phyloP scores from a whole-genome alignment of 345 rosid species.

The Rhodamnia rubescens region DNA sequence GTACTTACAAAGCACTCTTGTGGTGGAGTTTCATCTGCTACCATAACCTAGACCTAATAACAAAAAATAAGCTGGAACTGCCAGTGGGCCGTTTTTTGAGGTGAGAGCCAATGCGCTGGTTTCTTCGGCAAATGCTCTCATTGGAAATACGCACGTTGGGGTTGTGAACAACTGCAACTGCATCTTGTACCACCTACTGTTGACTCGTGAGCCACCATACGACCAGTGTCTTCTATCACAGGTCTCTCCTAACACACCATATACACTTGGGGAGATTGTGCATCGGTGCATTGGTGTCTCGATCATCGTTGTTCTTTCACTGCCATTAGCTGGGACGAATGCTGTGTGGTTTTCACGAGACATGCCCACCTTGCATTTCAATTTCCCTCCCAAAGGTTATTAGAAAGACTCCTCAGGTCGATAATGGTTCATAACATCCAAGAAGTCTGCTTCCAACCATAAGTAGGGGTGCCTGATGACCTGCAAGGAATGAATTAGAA shows the following conservation, averaged over 20 bases:
- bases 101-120: not conserved
- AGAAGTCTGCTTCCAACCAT: not conserved
- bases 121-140: not conserved
- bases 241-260: not conserved
- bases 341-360: not conserved
- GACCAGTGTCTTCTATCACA: not conserved
- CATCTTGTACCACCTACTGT: not conserved
- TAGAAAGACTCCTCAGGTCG: not conserved
- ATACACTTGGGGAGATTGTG: not conserved
- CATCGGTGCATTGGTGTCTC: not conserved
- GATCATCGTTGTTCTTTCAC: not conserved
- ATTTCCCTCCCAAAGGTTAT: not conserved
- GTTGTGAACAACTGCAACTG: not conserved
- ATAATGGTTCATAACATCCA: not conserved
- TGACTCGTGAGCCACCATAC: not conserved
- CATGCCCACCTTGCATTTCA: not conserved
- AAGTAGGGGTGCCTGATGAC: not conserved
- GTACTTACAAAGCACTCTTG: not conserved
- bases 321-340: not conserved
- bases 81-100: not conserved
- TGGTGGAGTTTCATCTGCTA: not conserved
- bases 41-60: not conserved
- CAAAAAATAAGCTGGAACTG: not conserved
- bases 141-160: not conserved
- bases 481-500: not conserved